Evolutionary conservation across 306 rosid species (phyloP), one percentile per base, ranked within the genome.

Genomic region (Potentilla sterilis): DNA sequence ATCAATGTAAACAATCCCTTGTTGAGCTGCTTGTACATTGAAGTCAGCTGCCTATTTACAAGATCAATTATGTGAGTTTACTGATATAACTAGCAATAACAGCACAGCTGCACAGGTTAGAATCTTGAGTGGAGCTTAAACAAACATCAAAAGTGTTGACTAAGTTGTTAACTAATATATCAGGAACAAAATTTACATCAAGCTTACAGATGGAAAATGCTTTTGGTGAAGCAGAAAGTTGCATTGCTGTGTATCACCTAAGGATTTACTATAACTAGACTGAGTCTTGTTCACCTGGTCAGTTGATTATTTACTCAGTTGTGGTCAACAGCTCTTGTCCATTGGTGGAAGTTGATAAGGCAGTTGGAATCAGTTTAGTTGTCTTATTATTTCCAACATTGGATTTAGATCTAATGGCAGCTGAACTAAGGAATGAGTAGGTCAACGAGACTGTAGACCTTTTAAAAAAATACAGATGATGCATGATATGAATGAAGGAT

Each of bases 1-100:
- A 76, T 94, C 98, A 28, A 92, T 92, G 84, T 94, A 94, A 81
- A 94, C 88, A 68, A 94, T 94, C 82, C 98, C 98, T 81, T 94
- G 98, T 83, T 94, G 98, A 80, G 98, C 97, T 15, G 98, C 98
- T 82, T 89, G 93, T 78, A 94, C 92, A 88, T 94, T 94, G 89
- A 92, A 94, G 74, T 90, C 97, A 69, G 98, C 97, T 69, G 97
- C 96, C 98, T 94, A 83, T 78, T 61, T 73, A 73, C 73, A 81
- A 67, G 46, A 35, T 57, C 14, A 69, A n/a, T 15, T 32, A 79
- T 62, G 63, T 87, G 51, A 77, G 72, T 70, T 67, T 34, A 74
- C 21, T 69, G 55, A 67, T 72, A 54, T 69, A 64, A 61, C 43
- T 55, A 6, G 48, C 66, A 57, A n/a, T 61, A 15, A 21, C 28